A percentile compares a stretch with the other conserved stretches of the same genome.
These are phyloP conservation scores for Ajuga chamaepitys DNA, from an alignment of 257 asterid species.

Conservation along the genomic window DNA sequence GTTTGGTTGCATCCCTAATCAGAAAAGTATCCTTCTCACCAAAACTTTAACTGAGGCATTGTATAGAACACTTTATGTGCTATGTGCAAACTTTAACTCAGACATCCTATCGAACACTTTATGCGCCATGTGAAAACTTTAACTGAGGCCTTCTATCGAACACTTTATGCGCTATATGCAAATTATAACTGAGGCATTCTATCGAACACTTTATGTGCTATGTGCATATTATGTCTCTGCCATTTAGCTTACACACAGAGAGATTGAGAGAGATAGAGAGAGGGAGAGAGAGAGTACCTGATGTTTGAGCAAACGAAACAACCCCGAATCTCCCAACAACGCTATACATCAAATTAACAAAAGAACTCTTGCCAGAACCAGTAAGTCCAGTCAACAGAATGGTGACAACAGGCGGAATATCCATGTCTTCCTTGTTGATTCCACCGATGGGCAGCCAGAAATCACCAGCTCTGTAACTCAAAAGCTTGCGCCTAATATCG, in stretches of 20 bases:
- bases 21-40: too few species aligned
- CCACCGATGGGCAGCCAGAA: slow-evolving; percentile 73
- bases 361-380: slow-evolving; percentile 53
- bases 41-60: too few species aligned
- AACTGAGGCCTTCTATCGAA: too few species aligned
- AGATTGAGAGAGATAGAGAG: background rate
- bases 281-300: slow-evolving; percentile 23
- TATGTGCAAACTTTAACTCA: too few species aligned
- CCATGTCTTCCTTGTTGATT: slow-evolving; percentile 47
- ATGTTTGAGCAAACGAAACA: slow-evolving; percentile 72
- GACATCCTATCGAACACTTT: too few species aligned
- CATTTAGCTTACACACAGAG: too few species aligned
- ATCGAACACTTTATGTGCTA: background rate
- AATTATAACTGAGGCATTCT: background rate
- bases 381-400: slow-evolving; percentile 37
- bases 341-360: slow-evolving; percentile 57
- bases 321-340: slow-evolving; percentile 69
- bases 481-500: slow-evolving; percentile 46
- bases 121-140: too few species aligned
- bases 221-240: background rate
- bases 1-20: too few species aligned
- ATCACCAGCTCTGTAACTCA: slow-evolving; percentile 53
- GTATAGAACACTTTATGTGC: too few species aligned
- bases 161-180: too few species aligned
- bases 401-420: slow-evolving; percentile 39